Evolutionary conservation across 179 eudicot genomes (phyloP), one percentile per base, ranked within the genome.

Genomic region (Beta corolliflora): DNA sequence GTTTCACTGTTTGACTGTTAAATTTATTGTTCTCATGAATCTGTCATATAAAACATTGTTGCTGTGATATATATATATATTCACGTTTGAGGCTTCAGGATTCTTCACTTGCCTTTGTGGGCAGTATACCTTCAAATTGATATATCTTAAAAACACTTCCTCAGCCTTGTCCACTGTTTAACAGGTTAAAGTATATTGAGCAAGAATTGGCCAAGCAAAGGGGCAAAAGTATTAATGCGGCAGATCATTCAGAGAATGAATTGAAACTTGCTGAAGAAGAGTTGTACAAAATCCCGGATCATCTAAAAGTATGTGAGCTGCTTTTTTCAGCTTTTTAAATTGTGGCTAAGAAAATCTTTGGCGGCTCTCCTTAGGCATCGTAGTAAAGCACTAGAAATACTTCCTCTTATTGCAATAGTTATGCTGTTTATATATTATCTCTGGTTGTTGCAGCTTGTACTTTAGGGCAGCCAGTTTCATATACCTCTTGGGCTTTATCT

Each of bases 121-220:
- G 63, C 7, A 73, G 21, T 44, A 6, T 14, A 5, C 48, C 77
- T 54, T 45, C 64, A 9, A 52, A 56, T 71, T 8, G 12, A 19
- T 21, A 31, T 18, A 15, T 25, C 19, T 60, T 29, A 7, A 10
- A 21, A 70, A 23, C 16, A 44, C 19, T 60, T 63, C 79, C 60
- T 83, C 9, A 81, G 61, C 61, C 79, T 55, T 19, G 56, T 59
- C 41, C 76, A 81, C 48, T 75, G 67, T 61, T 83, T 80, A 59
- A 81, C 88, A 95, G 99, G 99, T 59, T 92, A 84, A 94, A 90
- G 85, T 95, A 90, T 89, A 88, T 95, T 74, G 99, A 95, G 69
- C 98, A 94, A 89, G 98, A 92, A 75, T 84, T 95, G 89, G 99
- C 99, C 60, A 94, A 94, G 90, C 91, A 85, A 88, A 89, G 92